Conservation (phyloP, 441 rosid genomes). For the Kokia cookei region DNA sequence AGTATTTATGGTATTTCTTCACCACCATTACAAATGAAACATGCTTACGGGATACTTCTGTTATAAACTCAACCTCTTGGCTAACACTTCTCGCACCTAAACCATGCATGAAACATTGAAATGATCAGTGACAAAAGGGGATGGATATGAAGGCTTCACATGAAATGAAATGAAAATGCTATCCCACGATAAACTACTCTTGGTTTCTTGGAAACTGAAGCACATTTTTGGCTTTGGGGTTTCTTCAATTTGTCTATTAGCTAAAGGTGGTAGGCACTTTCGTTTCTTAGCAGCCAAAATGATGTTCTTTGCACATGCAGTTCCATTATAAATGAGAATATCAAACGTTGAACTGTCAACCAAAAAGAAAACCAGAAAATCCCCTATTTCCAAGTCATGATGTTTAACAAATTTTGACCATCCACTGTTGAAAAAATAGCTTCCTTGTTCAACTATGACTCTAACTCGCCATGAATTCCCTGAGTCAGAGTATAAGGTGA, state of each 20-base stretch:
- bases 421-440: not conserved
- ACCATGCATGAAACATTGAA: not conserved
- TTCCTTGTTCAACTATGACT: not conserved
- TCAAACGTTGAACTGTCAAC: not conserved
- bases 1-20: not conserved
- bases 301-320: not conserved
- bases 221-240: not conserved
- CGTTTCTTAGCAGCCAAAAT: not conserved
- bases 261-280: not conserved
- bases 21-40: not conserved
- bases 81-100: not conserved
- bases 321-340: not conserved
- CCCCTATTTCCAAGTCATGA: not conserved
- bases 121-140: not conserved
- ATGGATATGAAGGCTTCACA: not conserved
- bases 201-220: not conserved
- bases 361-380: slow-evolving; percentile 4
- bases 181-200: not conserved
- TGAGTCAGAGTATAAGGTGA: not conserved
- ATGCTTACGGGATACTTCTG: not conserved
- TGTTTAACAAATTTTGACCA: slow-evolving; percentile 7
- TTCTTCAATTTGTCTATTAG: not conserved
- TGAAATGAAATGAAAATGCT: not conserved
- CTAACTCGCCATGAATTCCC: not conserved
- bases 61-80: not conserved